A percentile compares a stretch with the other conserved stretches of the same genome.
Conservation (phyloP, 305 asterid genomes). For the Solanum hybrid region DNA sequence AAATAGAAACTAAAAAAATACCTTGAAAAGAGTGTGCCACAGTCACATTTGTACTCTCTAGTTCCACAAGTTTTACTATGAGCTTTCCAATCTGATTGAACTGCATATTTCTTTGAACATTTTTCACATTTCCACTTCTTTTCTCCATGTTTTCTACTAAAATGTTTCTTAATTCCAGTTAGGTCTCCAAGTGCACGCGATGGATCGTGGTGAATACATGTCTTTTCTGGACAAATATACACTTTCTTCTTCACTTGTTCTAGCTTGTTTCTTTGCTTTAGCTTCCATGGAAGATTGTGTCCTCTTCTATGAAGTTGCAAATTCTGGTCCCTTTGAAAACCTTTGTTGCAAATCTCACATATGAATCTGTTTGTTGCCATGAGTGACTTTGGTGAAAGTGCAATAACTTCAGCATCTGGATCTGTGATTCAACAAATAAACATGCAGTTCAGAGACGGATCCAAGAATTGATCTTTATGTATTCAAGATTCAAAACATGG, state of each 20-base stretch:
- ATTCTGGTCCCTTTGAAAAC: constrained; percentile 79
- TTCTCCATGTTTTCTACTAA: constrained; percentile 81
- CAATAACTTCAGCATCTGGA: constrained; percentile 88
- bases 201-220: constrained; percentile 82
- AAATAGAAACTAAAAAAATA: background rate
- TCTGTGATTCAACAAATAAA: constrained; percentile 23
- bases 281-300: constrained; percentile 93
- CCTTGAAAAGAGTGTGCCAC: constrained; percentile 93
- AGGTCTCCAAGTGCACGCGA: constrained; percentile 80
- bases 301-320: constrained; percentile 92
- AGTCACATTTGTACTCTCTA: constrained; percentile 85
- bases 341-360: constrained; percentile 86
- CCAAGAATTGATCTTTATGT: background rate
- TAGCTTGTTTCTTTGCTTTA: constrained; percentile 57
- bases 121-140: constrained; percentile 94
- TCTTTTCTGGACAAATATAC: constrained; percentile 78
- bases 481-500: background rate
- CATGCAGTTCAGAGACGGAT: background rate
- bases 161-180: constrained; percentile 83
- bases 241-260: constrained; percentile 62
- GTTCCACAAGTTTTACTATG: constrained; percentile 86
- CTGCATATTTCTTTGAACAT: constrained; percentile 76
- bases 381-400: constrained; percentile 67
- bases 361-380: constrained; percentile 80
- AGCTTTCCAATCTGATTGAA: constrained; percentile 91